Base-by-base conservation (phyloP, 2,329 filamentous ascomycete species). In the Cordyceps cateniannulata region DNA sequence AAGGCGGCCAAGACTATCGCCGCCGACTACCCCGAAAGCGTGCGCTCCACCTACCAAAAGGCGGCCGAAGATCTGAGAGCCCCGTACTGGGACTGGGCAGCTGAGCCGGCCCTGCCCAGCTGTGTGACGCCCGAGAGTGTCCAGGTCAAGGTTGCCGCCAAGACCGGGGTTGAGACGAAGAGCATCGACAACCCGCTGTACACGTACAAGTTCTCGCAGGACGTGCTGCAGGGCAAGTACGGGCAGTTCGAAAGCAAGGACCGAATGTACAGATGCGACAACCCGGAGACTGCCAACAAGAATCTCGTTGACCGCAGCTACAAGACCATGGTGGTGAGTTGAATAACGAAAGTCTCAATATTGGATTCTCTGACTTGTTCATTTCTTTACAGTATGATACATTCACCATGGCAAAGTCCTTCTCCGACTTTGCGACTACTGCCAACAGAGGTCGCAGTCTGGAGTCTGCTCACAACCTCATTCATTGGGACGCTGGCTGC, bases 41-140 rank as follows among this genome's bases (percentile, higher is more conserved):
- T 64, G 63, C 72, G 64, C 60, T 65, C 47, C 60, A 65, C 63
- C 25, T 84, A 84, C 65, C 63, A 68, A 24, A 64, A 72, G 2
- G 80, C 81, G 2, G 81, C 80, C 3, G 70, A 78, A 35, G 69
- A 66, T 0, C 73, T 84, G 32, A 76, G 81, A 32, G 69, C 77
- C 7, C 80, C 81, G 2, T 83, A 74, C 69, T 84, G 81, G 82
- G 81, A 84, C 69, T 85, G 81, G 81, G 80, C 75, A 1, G 62
- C 65, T 3, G 67, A 77, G 35, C 64, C 74, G 3, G 62, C 64
- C 20, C 72, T 85, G 3, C 81, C 82, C 3, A 64, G 66, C 0
- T 74, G 75, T 18, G 75, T 71, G 2, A 68, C 69, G 2, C 66
- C 69, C 25, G 65, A 69, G 47, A 75, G 69, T 14, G 68, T 77